Conservation (phyloP, 1,284 basidiomycete genomes). For the Trametes sp. region DNA sequence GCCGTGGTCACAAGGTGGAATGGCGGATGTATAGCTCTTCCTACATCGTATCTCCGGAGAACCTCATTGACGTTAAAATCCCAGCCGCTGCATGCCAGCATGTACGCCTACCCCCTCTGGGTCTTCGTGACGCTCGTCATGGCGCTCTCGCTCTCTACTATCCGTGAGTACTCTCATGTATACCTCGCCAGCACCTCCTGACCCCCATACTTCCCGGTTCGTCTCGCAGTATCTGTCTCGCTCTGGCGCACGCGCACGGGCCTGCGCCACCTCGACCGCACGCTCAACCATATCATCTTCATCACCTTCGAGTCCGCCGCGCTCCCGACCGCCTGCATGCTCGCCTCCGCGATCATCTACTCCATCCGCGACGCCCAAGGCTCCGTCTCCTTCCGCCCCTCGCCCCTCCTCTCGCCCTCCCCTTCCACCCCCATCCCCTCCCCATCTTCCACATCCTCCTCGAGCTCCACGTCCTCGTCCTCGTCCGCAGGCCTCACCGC, state of each 20-base stretch:
- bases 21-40: slow-evolving; percentile 35
- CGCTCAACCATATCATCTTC: slow-evolving; percentile 50
- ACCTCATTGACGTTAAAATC: not conserved
- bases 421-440: too few species aligned
- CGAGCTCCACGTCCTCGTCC: too few species aligned
- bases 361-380: slow-evolving; percentile 45
- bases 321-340: slow-evolving; percentile 53
- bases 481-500: too few species aligned
- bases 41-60: not conserved
- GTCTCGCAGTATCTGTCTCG: slow-evolving; percentile 47
- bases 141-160: slow-evolving; percentile 50
- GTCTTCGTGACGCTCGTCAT: slow-evolving; percentile 44
- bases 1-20: slow-evolving; percentile 12
- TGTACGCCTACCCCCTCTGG: slow-evolving; percentile 37
- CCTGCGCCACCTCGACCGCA: slow-evolving; percentile 49
- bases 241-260: slow-evolving; percentile 56
- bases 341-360: slow-evolving; percentile 51
- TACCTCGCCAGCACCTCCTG: not conserved
- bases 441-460: too few species aligned
- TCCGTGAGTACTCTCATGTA: slow-evolving; percentile 44
- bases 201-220: slow-evolving; percentile 6
- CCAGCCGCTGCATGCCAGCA: slow-evolving; percentile 46
- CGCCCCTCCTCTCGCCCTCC: slow-evolving; percentile 24
- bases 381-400: not conserved
- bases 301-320: slow-evolving; percentile 59